Evolutionary conservation across 2,329 filamentous ascomycete genomes (phyloP).

Genomic region (Penicillium sp.): DNA sequence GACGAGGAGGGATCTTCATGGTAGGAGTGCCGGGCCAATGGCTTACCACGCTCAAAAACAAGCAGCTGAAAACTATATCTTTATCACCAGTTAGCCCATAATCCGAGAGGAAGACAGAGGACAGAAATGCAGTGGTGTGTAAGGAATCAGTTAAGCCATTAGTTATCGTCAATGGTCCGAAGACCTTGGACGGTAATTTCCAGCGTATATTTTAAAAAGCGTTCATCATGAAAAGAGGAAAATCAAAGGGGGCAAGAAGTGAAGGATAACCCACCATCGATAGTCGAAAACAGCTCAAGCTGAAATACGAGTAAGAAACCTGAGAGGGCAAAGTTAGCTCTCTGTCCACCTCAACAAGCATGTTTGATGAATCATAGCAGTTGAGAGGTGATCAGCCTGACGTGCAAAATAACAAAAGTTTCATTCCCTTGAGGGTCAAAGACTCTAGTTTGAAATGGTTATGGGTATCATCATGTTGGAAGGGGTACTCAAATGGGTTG

Average conservation of each 20-base stretch:
- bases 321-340: conserved; percentile 24
- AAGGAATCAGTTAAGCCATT: conserved; percentile 78
- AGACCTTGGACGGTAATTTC: conserved; percentile 93
- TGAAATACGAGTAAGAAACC: too few relatives aligned
- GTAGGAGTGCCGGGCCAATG: conserved; percentile 4
- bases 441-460: conserved; percentile 91
- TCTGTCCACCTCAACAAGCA: conserved; percentile 12
- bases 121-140: conserved; percentile 16
- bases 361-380: conserved; percentile 18
- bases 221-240: conserved; percentile 56
- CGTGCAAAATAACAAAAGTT: conserved; percentile 75
- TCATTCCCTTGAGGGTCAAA: conserved; percentile 82
- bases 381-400: conserved; percentile 71
- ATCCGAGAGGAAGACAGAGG: conserved; percentile 8
- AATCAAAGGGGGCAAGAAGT: conserved; percentile 30
- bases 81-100: conserved; percentile 22
- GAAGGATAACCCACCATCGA: conserved; percentile 26
- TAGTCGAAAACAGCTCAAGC: too few relatives aligned
- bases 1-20: conserved; percentile 14
- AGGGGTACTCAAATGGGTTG: conserved; percentile 23
- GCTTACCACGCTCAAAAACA: conserved; percentile 28
- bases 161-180: conserved; percentile 69
- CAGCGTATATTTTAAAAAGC: conserved; percentile 65
- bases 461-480: conserved; percentile 71
- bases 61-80: conserved; percentile 9